Base-by-base conservation (phyloP, 2,329 filamentous ascomycete species). In the Ophiostoma australiae region DNA sequence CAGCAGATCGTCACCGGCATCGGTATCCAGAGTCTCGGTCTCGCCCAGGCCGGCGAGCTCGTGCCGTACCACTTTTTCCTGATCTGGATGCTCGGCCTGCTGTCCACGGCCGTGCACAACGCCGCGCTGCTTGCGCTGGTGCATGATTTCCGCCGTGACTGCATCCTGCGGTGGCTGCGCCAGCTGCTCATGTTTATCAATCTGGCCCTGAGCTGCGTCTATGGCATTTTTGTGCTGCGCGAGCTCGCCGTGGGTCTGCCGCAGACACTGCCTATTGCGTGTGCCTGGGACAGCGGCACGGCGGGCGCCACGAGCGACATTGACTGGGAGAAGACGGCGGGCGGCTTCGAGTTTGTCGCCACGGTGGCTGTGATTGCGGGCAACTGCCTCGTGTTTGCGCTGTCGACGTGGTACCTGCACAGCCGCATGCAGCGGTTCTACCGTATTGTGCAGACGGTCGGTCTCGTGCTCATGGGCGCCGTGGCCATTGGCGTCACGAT, bases 41-140 rank as follows among this genome's bases (percentile, higher is more conserved):
- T 91, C 1, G 85, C 85, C 4, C 87, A 88, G 76, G 84, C 86
- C 76, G 79, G 83, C 66, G 81, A 81, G 5, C 84, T 91, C 77
- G 83, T 89, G 0, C 84, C 87, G 0, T 91, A 91, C 77, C 89
- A 91, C 78, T 90, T 91, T 80, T 90, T 90, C 80, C 84, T 90
- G 70, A 85, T 91, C 74, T 91, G 88, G 89, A 88, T 90, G 80
- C 80, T 91, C 1, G 87, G 86, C 0, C 79, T 90, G 15, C 81
- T 91, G 8, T 87, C 87, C 20, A 90, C 87, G 73, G 86, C 87
- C 0, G 89, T 89, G 2, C 89, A 91, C 77, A 88, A 90, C 72
- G 83, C 86, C 4, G 87, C 88, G 0, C 80, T 91, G 20, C 81
- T 91, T n/a, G 87, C 87, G 0, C 82, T 91, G 44, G 86, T 88